Evolutionary conservation across 2,329 filamentous ascomycete species (phyloP).

Genomic region (Colletotrichum scovillei): DNA sequence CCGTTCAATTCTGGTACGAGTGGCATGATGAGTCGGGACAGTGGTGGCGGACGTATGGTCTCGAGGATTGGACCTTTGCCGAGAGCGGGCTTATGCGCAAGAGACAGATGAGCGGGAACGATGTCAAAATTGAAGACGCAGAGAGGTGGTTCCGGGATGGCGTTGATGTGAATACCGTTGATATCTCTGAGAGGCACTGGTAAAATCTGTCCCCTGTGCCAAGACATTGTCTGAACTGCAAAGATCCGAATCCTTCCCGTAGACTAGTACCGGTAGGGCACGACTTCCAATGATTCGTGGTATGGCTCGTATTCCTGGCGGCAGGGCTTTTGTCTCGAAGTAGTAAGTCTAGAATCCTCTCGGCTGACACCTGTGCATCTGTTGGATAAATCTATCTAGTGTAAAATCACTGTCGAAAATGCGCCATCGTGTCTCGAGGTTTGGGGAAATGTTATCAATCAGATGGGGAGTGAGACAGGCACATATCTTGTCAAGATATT

Average conservation of each 20-base stretch:
- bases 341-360: neutral
- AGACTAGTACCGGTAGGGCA: neutral
- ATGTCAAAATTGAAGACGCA: conserved; percentile 70
- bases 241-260: neutral
- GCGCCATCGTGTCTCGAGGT: neutral
- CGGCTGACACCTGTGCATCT: neutral
- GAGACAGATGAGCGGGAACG: conserved; percentile 81
- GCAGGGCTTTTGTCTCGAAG: neutral
- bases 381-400: neutral
- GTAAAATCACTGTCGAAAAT: neutral
- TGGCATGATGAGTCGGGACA: conserved; percentile 76
- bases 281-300: neutral
- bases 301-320: neutral
- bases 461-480: neutral
- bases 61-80: conserved; percentile 84
- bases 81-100: conserved; percentile 78
- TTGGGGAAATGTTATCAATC: neutral
- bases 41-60: conserved; percentile 90
- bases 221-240: neutral
- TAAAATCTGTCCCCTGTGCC: conserved; percentile 41
- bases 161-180: conserved; percentile 74
- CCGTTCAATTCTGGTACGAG: conserved; percentile 93
- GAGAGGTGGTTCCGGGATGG: conserved; percentile 78
- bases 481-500: neutral
- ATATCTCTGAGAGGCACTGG: conserved; percentile 77